phyloP scores from a whole-genome alignment of 2,329 filamentous ascomycete species.

The Chaetomiaceae sp. region DNA sequence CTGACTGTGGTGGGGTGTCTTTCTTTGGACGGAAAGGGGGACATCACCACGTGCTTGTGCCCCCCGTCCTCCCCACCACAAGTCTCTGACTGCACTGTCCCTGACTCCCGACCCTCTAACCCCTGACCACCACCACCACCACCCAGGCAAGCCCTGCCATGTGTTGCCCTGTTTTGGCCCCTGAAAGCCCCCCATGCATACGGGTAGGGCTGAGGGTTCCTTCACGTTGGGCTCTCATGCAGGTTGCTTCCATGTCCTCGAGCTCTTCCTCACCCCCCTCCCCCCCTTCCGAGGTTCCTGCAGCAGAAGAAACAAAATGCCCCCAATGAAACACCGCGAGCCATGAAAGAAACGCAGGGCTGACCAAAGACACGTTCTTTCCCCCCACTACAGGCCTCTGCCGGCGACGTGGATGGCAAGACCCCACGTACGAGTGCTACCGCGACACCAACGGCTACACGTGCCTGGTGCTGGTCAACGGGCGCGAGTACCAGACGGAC shows the following conservation, averaged over 20 bases:
- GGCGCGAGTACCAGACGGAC: constrained; percentile 92
- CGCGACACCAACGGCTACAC: constrained; percentile 70
- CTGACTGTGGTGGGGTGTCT: constrained; percentile 23
- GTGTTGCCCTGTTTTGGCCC: constrained; percentile 16
- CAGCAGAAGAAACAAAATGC: constrained; percentile 9
- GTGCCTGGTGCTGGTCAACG: constrained; percentile 91
- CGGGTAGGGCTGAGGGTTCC: constrained; percentile 30
- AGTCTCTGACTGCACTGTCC: constrained; percentile 26
- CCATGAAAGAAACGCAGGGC: constrained; percentile 28
- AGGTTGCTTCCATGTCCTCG: constrained; percentile 29
- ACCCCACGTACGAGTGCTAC: constrained; percentile 83
- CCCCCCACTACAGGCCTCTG: constrained; percentile 88
- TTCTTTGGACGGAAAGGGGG: constrained; percentile 21
- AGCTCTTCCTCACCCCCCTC: constrained; percentile 10
- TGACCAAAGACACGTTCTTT: constrained; percentile 33
- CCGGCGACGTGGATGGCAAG: constrained; percentile 87
- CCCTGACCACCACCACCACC: constrained; percentile 13
- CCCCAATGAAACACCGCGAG: too few relatives aligned
- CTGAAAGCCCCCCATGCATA: constrained; percentile 10
- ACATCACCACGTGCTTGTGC: constrained; percentile 25
- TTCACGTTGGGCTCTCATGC: constrained; percentile 34
- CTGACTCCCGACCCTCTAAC: constrained; percentile 19
- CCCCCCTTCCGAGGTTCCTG: background rate
- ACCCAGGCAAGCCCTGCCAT: constrained; percentile 14
- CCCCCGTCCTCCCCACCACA: too few relatives aligned